phyloP scores from a whole-genome alignment of 2,329 filamentous ascomycete genomes.

The Magnaporthiopsis incrustans region DNA sequence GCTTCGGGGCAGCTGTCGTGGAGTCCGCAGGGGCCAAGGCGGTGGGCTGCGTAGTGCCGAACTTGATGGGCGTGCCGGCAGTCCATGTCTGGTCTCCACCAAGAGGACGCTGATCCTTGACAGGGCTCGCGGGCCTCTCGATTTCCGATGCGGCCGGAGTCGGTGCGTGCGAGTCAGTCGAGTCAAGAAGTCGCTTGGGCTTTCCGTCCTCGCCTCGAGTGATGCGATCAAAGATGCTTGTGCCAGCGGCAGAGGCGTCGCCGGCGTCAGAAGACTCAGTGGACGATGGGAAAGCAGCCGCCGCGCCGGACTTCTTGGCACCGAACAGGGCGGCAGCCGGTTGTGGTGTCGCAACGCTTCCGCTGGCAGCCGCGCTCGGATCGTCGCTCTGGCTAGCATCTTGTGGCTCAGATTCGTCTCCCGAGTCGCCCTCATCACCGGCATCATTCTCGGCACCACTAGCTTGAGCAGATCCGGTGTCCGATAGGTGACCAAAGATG shows the following conservation, averaged over 20 bases:
- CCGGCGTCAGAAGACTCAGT: slow-evolving; percentile 33
- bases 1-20: slow-evolving; percentile 9
- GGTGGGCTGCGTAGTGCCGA: slow-evolving; percentile 26
- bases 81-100: slow-evolving; percentile 40
- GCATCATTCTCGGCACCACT: slow-evolving; percentile 39
- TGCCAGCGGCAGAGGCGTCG: slow-evolving; percentile 33
- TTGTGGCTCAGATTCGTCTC: slow-evolving; percentile 34
- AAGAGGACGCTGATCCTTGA: slow-evolving; percentile 24
- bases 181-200: slow-evolving; percentile 31
- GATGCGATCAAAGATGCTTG: slow-evolving; percentile 49
- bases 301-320: slow-evolving; percentile 18
- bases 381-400: slow-evolving; percentile 35
- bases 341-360: slow-evolving; percentile 32
- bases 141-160: slow-evolving; percentile 24
- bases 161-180: slow-evolving; percentile 16
- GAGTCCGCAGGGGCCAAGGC: slow-evolving; percentile 21
- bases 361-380: slow-evolving; percentile 33
- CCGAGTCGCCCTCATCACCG: slow-evolving; percentile 33
- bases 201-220: slow-evolving; percentile 42
- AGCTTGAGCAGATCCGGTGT: slow-evolving; percentile 45
- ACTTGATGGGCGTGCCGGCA: slow-evolving; percentile 45
- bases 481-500: slow-evolving; percentile 54
- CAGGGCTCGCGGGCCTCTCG: slow-evolving; percentile 36
- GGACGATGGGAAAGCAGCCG: slow-evolving; percentile 19
- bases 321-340: slow-evolving; percentile 24